Conservation (phyloP, 1,284 basidiomycete species). For the Ganoderma leucocontextum region DNA sequence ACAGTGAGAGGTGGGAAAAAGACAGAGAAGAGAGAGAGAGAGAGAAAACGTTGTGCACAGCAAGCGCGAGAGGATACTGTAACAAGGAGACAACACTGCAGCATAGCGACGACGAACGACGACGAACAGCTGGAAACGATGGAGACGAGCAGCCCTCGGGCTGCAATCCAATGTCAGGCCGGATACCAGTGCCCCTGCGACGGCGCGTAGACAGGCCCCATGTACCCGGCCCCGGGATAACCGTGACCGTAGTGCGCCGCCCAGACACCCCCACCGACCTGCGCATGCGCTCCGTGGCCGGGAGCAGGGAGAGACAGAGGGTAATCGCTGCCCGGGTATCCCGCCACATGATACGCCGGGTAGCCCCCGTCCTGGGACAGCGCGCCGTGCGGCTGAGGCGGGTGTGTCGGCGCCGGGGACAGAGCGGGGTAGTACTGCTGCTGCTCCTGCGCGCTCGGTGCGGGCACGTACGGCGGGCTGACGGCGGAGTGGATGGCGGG, state of each 20-base stretch:
- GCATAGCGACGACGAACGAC: slow-evolving; percentile 5
- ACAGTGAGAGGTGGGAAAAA: neutral
- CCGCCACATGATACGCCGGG: slow-evolving; percentile 12
- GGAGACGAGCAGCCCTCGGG: neutral
- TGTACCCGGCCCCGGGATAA: slow-evolving; percentile 10
- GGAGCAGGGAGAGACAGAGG: neutral
- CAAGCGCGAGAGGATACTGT: neutral
- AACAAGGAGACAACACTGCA: neutral
- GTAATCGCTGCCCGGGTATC: slow-evolving; percentile 11
- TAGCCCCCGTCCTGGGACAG: slow-evolving; percentile 14
- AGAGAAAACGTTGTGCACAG: neutral
- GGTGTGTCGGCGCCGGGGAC: slow-evolving; percentile 7
- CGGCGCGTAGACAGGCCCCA: slow-evolving; percentile 18
- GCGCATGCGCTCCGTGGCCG: neutral
- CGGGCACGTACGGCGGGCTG: neutral
- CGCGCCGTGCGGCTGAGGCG: neutral
- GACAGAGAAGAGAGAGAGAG: neutral
- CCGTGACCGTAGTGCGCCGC: slow-evolving; percentile 8
- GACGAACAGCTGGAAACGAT: slow-evolving; percentile 1
- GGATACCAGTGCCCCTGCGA: slow-evolving; percentile 26
- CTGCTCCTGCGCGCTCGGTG: neutral
- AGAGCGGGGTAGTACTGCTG: slow-evolving; percentile 9
- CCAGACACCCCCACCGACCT: slow-evolving; percentile 18
- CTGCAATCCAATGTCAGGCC: neutral
- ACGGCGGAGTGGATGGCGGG: slow-evolving; percentile 21